Evolutionary conservation across 2,329 filamentous ascomycete species (phyloP).

Genomic region (Mollisia scopiformis): DNA sequence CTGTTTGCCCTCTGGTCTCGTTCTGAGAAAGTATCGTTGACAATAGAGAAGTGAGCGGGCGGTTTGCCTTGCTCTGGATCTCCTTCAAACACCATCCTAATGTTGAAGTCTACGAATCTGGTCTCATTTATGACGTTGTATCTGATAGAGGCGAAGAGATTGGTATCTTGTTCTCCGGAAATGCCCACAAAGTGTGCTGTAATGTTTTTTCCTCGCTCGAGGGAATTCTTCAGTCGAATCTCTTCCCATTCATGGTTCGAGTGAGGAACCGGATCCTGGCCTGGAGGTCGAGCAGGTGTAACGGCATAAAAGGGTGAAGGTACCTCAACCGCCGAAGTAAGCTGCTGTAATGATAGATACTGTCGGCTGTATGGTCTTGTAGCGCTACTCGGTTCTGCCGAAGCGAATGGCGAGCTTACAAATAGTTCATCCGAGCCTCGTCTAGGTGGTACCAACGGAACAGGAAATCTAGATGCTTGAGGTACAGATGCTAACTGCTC

Average conservation of each 20-base stretch:
- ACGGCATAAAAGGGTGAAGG: neutral
- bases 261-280: neutral
- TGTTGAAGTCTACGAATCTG: conserved; percentile 46
- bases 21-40: conserved; percentile 49
- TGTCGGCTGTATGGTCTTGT: conserved; percentile 9
- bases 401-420: neutral
- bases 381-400: neutral
- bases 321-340: conserved; percentile 12
- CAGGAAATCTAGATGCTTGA: conserved; percentile 15
- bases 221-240: conserved; percentile 34
- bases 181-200: conserved; percentile 50
- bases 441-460: conserved; percentile 3
- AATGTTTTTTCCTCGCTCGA: conserved; percentile 45
- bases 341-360: conserved; percentile 17
- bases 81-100: conserved; percentile 46
- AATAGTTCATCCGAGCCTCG: neutral
- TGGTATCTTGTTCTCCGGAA: conserved; percentile 49
- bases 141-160: conserved; percentile 49
- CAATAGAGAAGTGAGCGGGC: conserved; percentile 49
- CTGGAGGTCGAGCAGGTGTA: neutral
- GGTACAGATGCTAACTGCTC: neutral
- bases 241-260: neutral
- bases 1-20: conserved; percentile 43
- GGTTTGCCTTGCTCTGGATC: conserved; percentile 39
- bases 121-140: conserved; percentile 50